Percentiles rank a stretch among this genome's conserved stretches.
These are phyloP conservation scores for Monosporascus sp. DNA, from an alignment of 2,329 filamentous ascomycete species.

Conservation along the genomic window DNA sequence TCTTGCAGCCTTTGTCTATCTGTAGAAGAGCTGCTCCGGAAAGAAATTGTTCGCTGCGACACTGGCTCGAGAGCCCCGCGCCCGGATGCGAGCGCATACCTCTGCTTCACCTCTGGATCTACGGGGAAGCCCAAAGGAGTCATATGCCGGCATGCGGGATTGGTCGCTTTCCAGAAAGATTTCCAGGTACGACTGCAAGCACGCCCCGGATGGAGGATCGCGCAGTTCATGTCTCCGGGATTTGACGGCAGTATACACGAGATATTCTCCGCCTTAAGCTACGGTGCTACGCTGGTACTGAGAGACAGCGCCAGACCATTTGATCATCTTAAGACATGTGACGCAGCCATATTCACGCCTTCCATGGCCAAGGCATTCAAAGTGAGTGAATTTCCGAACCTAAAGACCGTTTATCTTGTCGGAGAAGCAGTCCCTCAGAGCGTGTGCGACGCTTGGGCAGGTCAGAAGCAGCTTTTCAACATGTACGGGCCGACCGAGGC, in stretches of 20 bases:
- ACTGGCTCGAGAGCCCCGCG: no score
- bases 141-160: not conserved
- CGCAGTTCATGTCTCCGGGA: constrained; percentile 1
- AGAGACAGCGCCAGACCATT: constrained; percentile 15
- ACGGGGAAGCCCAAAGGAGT: constrained; percentile 1
- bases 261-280: constrained; percentile 1
- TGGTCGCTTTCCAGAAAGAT: not conserved
- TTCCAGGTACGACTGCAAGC: not conserved
- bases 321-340: constrained; percentile 20
- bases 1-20: not conserved
- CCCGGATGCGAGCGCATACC: not conserved
- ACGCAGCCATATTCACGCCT: constrained; percentile 33
- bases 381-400: constrained; percentile 24
- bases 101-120: constrained; percentile 2
- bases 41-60: not conserved
- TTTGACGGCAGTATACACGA: constrained; percentile 4
- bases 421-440: constrained; percentile 31
- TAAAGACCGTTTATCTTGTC: constrained; percentile 31
- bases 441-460: constrained; percentile 28
- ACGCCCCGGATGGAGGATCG: not conserved
- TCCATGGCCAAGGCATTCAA: constrained; percentile 29
- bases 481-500: constrained; percentile 40
- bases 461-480: constrained; percentile 29
- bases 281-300: not conserved
- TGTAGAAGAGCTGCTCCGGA: constrained; percentile 1